Evolutionary conservation across 2,329 filamentous ascomycete genomes (phyloP).

Genomic region (Dryadomyces quercivorus): DNA sequence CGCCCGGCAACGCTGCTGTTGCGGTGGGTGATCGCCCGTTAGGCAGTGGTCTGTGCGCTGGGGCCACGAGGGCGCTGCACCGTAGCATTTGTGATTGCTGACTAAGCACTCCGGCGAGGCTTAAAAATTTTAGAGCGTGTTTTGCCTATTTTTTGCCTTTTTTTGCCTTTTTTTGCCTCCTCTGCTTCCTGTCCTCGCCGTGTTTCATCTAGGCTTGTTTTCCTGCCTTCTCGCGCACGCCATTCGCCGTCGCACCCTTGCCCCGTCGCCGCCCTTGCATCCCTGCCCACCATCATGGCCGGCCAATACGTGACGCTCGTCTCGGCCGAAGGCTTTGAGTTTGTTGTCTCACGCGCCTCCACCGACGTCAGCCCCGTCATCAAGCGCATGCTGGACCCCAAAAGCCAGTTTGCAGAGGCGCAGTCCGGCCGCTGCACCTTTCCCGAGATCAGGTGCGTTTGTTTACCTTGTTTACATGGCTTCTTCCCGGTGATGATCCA

Average conservation of each 20-base stretch:
- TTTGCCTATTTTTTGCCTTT: not conserved
- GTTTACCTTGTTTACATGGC: slow-evolving; percentile 1
- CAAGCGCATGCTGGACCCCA: slow-evolving; percentile 61
- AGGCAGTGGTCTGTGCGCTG: not conserved
- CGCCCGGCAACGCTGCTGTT: slow-evolving; percentile 9
- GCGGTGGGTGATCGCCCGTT: slow-evolving; percentile 4
- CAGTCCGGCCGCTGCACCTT: slow-evolving; percentile 53
- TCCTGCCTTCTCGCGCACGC: not conserved
- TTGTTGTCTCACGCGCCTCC: slow-evolving; percentile 59
- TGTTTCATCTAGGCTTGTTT: not conserved
- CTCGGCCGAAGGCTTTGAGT: slow-evolving; percentile 65
- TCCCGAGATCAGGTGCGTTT: slow-evolving; percentile 55
- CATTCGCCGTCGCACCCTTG: not conserved
- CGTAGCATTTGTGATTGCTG: too few species aligned
- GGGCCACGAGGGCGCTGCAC: not conserved
- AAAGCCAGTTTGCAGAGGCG: slow-evolving; percentile 54
- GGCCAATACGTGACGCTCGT: slow-evolving; percentile 68
- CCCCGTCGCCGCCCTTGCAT: not conserved
- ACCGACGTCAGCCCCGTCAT: slow-evolving; percentile 59
- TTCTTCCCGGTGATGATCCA: slow-evolving; percentile 19
- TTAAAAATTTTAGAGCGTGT: not conserved
- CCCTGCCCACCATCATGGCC: slow-evolving; percentile 4
- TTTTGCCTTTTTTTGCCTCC: not conserved
- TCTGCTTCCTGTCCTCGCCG: too few species aligned
- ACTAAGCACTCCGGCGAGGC: not conserved